Conservation (phyloP, 495 filamentous ascomycete species). For the Acidomyces sp. region DNA sequence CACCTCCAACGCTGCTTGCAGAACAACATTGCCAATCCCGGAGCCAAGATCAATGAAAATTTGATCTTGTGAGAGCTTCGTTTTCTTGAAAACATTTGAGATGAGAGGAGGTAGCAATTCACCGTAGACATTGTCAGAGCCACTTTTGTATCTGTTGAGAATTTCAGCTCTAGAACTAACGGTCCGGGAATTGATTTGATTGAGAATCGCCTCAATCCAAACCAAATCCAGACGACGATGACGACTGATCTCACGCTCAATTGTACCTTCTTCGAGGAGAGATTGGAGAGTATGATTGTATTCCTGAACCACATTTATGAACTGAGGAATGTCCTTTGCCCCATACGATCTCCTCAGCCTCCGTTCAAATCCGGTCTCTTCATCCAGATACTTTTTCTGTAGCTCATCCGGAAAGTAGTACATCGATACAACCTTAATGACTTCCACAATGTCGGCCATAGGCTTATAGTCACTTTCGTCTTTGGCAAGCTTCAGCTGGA, state of each 20-base stretch:
- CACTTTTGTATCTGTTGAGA: slow-evolving; percentile 71
- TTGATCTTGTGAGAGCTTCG: slow-evolving; percentile 59
- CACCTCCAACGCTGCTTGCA: slow-evolving; percentile 86
- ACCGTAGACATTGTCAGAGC: slow-evolving; percentile 84
- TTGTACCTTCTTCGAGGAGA: slow-evolving; percentile 39
- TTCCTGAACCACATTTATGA: slow-evolving; percentile 52
- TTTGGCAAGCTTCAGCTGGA: slow-evolving; percentile 55
- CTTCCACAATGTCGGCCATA: slow-evolving; percentile 67
- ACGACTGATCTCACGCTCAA: slow-evolving; percentile 53
- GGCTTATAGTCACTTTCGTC: slow-evolving; percentile 72
- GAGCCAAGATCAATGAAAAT: slow-evolving; percentile 91
- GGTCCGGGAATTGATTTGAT: slow-evolving; percentile 79
- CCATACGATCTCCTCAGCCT: slow-evolving; percentile 56
- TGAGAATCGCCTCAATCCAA: slow-evolving; percentile 68
- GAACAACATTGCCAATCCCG: slow-evolving; percentile 86
- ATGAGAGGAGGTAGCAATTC: slow-evolving; percentile 79
- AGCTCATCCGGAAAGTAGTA: slow-evolving; percentile 60
- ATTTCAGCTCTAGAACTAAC: slow-evolving; percentile 77
- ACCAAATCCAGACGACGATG: slow-evolving; percentile 52
- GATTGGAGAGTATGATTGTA: slow-evolving; percentile 48
- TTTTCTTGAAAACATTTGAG: slow-evolving; percentile 65
- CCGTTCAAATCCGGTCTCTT: slow-evolving; percentile 57
- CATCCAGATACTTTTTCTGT: slow-evolving; percentile 53
- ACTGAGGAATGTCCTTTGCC: slow-evolving; percentile 49
- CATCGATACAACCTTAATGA: slow-evolving; percentile 57